Conservation (phyloP, 2,329 filamentous ascomycete genomes). For the Sporothrix mexicana region DNA sequence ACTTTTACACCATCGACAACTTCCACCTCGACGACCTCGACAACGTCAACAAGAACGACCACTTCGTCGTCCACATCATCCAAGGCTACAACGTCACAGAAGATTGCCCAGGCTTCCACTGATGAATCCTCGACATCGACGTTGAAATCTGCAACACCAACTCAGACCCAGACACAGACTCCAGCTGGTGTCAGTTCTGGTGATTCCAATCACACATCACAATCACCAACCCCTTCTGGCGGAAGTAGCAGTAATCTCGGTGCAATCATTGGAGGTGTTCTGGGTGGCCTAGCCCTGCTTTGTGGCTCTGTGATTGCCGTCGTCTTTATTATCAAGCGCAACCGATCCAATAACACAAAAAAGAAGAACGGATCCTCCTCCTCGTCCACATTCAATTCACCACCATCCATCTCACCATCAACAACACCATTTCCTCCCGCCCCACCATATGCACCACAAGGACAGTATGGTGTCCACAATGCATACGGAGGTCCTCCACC, state of each 20-base stretch:
- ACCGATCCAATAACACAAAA: constrained; percentile 7
- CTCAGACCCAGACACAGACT: neutral
- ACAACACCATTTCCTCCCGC: neutral
- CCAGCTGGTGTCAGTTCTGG: neutral
- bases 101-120: neutral
- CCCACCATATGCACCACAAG: neutral
- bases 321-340: constrained; percentile 36
- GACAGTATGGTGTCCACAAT: neutral
- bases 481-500: neutral
- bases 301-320: constrained; percentile 42
- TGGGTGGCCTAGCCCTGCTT: constrained; percentile 43
- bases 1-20: constrained; percentile 11
- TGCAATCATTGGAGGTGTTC: constrained; percentile 40
- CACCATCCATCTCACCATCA: neutral
- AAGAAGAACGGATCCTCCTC: neutral
- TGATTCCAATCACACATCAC: constrained; percentile 37
- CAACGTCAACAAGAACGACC: neutral
- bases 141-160: neutral
- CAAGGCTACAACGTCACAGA: neutral
- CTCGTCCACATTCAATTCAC: neutral
- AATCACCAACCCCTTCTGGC: constrained; percentile 39
- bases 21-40: constrained; percentile 31
- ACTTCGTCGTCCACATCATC: neutral
- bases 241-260: constrained; percentile 34
- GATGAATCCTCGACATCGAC: neutral